Evolutionary conservation across 208 protist species (phyloP).

Genomic region (Leishmania turanica): DNA sequence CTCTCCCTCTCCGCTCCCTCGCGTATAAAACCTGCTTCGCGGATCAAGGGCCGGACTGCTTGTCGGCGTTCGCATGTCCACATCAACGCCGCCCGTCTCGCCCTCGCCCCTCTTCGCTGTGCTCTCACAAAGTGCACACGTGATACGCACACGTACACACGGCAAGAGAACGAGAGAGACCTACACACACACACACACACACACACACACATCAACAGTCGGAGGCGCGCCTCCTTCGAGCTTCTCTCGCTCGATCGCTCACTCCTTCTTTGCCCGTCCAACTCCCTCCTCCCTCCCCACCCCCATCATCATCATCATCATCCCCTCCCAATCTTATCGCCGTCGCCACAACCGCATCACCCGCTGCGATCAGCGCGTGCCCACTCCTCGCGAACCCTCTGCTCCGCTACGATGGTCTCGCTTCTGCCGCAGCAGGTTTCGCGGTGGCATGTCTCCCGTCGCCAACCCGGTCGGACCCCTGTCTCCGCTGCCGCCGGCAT

Average conservation of each 20-base stretch:
- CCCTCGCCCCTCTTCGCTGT: conserved; percentile 8
- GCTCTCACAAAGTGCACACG: neutral
- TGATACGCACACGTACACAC: neutral
- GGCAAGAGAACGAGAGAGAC: neutral
- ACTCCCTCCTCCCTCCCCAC: too few species aligned
- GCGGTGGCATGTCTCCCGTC: neutral
- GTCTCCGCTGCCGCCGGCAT: neutral
- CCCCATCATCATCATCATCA: too few species aligned
- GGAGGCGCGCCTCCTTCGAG: neutral
- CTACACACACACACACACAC: neutral
- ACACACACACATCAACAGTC: neutral
- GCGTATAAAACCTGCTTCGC: neutral
- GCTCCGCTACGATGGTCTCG: neutral
- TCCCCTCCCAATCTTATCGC: too few species aligned
- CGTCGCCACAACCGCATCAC: neutral
- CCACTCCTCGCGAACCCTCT: neutral
- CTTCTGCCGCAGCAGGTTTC: neutral
- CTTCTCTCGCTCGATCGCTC: neutral
- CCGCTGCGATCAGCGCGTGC: neutral
- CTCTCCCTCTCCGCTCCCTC: neutral
- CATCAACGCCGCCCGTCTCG: conserved; percentile 1
- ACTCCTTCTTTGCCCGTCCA: neutral
- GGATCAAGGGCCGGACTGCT: neutral
- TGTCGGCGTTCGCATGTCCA: neutral
- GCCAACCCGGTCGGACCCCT: neutral